Base-by-base conservation (phyloP, 2,329 filamentous ascomycete genomes). In the Colletotrichum viniferum region DNA sequence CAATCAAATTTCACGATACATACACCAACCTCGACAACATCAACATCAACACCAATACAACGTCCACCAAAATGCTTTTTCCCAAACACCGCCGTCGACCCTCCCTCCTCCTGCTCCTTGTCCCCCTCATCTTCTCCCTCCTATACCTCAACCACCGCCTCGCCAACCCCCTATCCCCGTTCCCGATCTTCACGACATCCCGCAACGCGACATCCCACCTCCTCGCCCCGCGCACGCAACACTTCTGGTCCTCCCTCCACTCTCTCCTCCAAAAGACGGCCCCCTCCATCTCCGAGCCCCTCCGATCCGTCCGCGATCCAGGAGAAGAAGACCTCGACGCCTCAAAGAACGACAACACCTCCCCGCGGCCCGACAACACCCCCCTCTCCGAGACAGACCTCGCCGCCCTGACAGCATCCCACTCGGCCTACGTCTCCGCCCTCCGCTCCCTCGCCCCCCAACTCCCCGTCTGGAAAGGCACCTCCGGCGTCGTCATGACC, bases 401-500 rank as follows among this genome's bases (percentile, higher is more conserved):
- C 28, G 18, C 60, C 7, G 38, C 63, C 9, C 71, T 79, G n/a
- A 36, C 56, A 12, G n/a, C 30, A n/a, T 43, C 28, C 21, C 74
- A 78, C 62, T 55, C 67, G 9, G 28, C 48, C 32, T 88, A 87
- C 77, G 77, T 88, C 30, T 77, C 81, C 38, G 36, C 77, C 72
- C 56, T 82, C 77, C 14, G 83, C 77, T 63, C 77, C 69, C 61
- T 81, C 80, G 79, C 82, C 77, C 77, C 79, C 80, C 58, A 82
- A 79, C 48, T 86, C 79, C 81, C 84, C 78, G 77, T 81, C 28
- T 69, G 77, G 26, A 71, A 77, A 28, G 60, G 73, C 14, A 85
- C 85, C 7, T 83, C 85, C 4, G 89, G 89, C 4, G 83, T 91
- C 38, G 88, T 91, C 52, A 88, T 88, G 26, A 88, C 87, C 3